These are phyloP conservation scores for Geotrichum bryndzae DNA, from an alignment of 1,139 yeast genomes.

Conservation along the genomic window DNA sequence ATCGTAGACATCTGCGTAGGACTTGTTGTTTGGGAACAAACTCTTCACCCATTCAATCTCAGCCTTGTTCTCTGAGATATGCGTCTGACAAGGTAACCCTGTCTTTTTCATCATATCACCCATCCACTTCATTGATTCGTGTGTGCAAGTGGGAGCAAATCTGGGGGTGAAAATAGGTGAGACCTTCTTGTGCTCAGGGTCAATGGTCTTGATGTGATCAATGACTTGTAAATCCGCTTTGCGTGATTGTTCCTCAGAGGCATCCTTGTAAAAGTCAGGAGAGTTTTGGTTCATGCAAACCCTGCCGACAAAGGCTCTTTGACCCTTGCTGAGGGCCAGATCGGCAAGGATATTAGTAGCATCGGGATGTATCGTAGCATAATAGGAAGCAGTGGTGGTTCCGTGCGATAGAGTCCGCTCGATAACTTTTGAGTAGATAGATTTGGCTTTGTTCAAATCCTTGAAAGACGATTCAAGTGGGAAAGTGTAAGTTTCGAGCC, in stretches of 20 bases:
- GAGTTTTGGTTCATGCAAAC: constrained; percentile 84
- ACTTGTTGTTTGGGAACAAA: constrained; percentile 62
- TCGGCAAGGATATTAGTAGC: constrained; percentile 76
- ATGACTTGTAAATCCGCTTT: constrained; percentile 54
- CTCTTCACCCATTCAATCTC: constrained; percentile 74
- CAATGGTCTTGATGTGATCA: constrained; percentile 47
- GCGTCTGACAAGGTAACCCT: constrained; percentile 77
- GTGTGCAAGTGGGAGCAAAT: constrained; percentile 85
- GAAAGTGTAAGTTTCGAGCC: constrained; percentile 84
- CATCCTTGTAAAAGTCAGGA: constrained; percentile 64
- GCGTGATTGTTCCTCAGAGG: constrained; percentile 49
- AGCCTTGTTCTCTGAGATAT: constrained; percentile 68
- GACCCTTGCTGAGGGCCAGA: constrained; percentile 59
- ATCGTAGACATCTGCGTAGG: constrained; percentile 76
- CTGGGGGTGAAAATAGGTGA: constrained; percentile 84
- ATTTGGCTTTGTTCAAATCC: constrained; percentile 48
- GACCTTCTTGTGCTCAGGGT: constrained; percentile 47
- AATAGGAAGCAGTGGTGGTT: constrained; percentile 88
- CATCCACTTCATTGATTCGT: constrained; percentile 53
- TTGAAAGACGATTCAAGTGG: constrained; percentile 66
- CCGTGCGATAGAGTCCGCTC: constrained; percentile 65
- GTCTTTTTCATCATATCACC: constrained; percentile 51
- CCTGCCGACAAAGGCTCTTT: constrained; percentile 85
- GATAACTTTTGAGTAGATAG: constrained; percentile 61
- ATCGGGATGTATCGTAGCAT: constrained; percentile 75